Conservation (phyloP, 306 rosid species). For the Nissolia schottii region DNA sequence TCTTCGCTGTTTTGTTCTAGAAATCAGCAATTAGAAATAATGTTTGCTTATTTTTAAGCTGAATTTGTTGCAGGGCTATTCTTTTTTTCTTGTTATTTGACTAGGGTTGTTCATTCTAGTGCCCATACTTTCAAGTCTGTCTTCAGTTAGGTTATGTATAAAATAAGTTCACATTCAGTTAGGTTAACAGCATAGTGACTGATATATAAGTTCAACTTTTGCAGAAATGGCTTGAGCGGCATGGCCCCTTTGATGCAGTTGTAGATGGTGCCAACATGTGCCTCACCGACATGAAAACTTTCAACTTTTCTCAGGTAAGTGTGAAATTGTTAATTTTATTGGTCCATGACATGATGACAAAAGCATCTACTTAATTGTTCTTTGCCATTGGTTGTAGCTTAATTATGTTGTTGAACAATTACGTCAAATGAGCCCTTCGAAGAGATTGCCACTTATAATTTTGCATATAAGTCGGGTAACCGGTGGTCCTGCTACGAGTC, state of each 20-base stretch:
- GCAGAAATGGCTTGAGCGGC: constrained; percentile 77
- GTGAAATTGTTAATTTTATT: constrained; percentile 11
- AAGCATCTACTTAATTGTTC: constrained; percentile 23
- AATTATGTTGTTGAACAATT: constrained; percentile 50
- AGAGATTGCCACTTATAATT: constrained; percentile 79
- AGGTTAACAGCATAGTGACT: constrained; percentile 34
- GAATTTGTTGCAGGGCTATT: constrained; percentile 12
- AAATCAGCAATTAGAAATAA: neutral
- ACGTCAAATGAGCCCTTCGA: constrained; percentile 65
- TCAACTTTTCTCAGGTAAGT: constrained; percentile 69
- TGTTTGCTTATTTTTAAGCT: constrained; percentile 5
- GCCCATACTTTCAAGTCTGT: constrained; percentile 9
- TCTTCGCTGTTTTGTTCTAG: constrained; percentile 24
- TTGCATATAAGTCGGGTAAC: constrained; percentile 70
- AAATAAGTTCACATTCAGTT: constrained; percentile 14
- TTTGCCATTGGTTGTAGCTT: constrained; percentile 59
- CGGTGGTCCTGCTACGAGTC: constrained; percentile 67
- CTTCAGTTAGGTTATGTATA: constrained; percentile 22
- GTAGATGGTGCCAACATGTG: constrained; percentile 93
- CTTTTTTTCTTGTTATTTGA: constrained; percentile 8
- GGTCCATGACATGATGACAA: neutral
- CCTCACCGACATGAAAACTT: constrained; percentile 35
- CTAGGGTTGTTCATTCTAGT: neutral
- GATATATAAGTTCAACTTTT: constrained; percentile 48
- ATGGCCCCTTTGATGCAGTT: constrained; percentile 88